These are phyloP conservation scores for Aspergillus vadensis DNA, from an alignment of 2,329 filamentous ascomycete species.

Conservation along the genomic window DNA sequence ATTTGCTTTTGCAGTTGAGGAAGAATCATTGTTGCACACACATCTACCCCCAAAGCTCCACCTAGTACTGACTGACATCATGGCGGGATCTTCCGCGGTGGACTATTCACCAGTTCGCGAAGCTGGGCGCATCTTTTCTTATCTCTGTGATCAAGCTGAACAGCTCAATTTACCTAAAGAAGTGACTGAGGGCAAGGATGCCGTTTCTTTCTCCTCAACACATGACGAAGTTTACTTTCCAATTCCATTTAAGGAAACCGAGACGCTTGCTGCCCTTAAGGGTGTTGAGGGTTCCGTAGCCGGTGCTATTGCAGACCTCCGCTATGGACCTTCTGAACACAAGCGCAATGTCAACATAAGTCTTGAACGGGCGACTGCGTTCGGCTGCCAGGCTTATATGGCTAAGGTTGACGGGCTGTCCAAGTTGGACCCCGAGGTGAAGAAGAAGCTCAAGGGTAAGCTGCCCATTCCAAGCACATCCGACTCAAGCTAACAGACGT, in stretches of 20 bases:
- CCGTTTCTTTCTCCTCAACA: slow-evolving; percentile 40
- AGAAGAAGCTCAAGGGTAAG: slow-evolving; percentile 42
- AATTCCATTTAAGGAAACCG: slow-evolving; percentile 55
- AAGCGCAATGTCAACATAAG: slow-evolving; percentile 39
- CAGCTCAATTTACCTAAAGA: slow-evolving; percentile 35
- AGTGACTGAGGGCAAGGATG: slow-evolving; percentile 34
- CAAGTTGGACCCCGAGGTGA: slow-evolving; percentile 41
- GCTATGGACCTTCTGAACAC: slow-evolving; percentile 47
- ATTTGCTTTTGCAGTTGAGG: neutral
- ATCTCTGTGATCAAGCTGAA: slow-evolving; percentile 39
- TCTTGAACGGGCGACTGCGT: slow-evolving; percentile 43
- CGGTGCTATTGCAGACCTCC: slow-evolving; percentile 60
- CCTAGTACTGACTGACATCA: slow-evolving; percentile 13
- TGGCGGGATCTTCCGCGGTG: slow-evolving; percentile 19
- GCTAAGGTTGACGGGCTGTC: slow-evolving; percentile 44
- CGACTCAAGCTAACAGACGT: slow-evolving; percentile 14
- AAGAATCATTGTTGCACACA: neutral
- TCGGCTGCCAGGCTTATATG: slow-evolving; percentile 46
- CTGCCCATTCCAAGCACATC: neutral
- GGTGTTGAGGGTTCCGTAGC: slow-evolving; percentile 63
- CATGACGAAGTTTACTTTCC: slow-evolving; percentile 44
- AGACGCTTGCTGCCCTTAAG: slow-evolving; percentile 59
- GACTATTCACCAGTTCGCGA: slow-evolving; percentile 40
- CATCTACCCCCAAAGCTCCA: neutral
- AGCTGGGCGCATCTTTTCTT: slow-evolving; percentile 40